Evolutionary conservation across 177 flowering plant species (phyloP), one percentile per base, ranked within the genome.

Genomic region (Vitis hybrid): DNA sequence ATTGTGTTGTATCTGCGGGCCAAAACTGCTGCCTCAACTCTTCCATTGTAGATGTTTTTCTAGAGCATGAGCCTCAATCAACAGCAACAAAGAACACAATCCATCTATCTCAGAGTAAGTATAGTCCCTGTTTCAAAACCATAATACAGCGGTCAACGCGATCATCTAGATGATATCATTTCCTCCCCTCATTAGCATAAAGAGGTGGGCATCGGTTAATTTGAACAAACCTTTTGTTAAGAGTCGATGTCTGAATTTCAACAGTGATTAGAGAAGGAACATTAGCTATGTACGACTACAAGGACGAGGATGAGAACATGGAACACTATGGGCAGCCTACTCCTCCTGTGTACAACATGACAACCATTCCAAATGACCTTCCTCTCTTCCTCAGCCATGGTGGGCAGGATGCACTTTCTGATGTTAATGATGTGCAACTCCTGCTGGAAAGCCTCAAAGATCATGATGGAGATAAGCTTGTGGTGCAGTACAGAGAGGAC

Each of bases 341-440:
- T 26, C 97, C 98, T 67, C 92, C 98, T 0, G 75, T 64, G 8
- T 94, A 94, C 70, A 66, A 89, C 80, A 77, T 92, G 82, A 59
- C 85, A 10, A 84, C 75, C 77, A 86, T 94, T 49, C 97, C 94
- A 3, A 78, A 74, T 3, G 83, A 87, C 66, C 39, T 92, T 56
- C 98, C 98, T 12, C 80, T 94, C 14, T 92, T 83, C 79, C 69
- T 94, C 5, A 78, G 87, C 78, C 85, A 94, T 74, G 98, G 98
- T 48, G 98, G 97, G 3, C 56, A 65, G 21, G 98, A 94, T 59
- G 72, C 72, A 1, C 88, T 94, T 16, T 73, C 98, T 2, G 93
- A 90, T 77, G 78, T 76, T 4, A 73, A 79, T 1, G 98, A 92
- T 65, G 92, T 89, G 56, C 49, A 80, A 45, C 66, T 52, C 11